Percentiles rank a stretch among this genome's conserved stretches.
Evolutionary conservation across 257 asterid genomes (phyloP).

Genomic region (Nicotiana tabacum): DNA sequence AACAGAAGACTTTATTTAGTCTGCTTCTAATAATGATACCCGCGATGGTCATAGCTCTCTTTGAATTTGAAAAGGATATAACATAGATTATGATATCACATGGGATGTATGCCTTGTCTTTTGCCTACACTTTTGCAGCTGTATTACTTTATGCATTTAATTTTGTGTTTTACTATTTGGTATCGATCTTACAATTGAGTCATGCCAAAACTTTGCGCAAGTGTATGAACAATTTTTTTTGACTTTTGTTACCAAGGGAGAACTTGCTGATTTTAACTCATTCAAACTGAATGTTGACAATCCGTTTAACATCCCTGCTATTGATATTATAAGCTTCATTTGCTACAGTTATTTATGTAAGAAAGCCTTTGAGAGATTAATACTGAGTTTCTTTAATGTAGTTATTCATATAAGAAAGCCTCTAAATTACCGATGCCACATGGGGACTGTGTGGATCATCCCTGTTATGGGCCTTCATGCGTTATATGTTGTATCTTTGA

Average conservation of each 20-base stretch:
- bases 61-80: too few relatives aligned
- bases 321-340: neutral
- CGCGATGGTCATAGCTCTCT: neutral
- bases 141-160: neutral
- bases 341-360: neutral
- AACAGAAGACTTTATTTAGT: neutral
- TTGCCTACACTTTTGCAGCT: neutral
- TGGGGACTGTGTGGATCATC: constrained; percentile 58
- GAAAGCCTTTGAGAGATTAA: neutral
- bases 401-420: constrained; percentile 62
- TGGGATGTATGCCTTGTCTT: neutral
- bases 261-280: neutral
- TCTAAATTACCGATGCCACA: constrained; percentile 73
- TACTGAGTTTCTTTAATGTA: constrained; percentile 24
- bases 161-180: neutral
- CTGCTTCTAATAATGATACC: neutral
- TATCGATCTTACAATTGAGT: neutral
- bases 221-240: neutral
- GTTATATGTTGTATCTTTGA: constrained; percentile 58
- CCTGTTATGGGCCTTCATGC: constrained; percentile 64
- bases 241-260: neutral
- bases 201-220: neutral
- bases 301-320: neutral
- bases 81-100: neutral
- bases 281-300: neutral